Conservation (phyloP, 164 flowering plant genomes). For the Paratinospora sagittata region DNA sequence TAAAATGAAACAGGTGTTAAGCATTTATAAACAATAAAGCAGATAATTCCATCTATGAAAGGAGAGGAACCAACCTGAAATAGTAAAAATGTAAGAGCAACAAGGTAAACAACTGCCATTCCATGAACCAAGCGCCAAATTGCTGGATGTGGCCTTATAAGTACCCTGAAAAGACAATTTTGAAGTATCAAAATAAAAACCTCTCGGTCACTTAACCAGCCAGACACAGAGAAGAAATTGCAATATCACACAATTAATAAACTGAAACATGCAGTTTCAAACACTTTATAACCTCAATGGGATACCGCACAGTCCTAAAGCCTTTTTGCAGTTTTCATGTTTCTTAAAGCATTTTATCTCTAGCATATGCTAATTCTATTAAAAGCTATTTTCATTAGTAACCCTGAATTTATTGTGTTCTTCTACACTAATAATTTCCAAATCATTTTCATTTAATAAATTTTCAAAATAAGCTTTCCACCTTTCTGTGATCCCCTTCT, state of each 20-base stretch:
- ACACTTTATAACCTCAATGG: background rate
- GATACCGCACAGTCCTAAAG: background rate
- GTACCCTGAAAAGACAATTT: constrained; percentile 45
- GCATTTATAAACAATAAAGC: background rate
- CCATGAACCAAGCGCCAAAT: constrained; percentile 99
- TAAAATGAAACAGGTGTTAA: background rate
- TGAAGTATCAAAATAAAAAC: background rate
- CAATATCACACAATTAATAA: background rate
- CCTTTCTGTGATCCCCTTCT: no score
- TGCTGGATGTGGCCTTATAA: constrained; percentile 98
- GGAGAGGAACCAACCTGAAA: constrained; percentile 63
- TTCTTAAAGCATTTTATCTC: no score
- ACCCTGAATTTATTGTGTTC: no score
- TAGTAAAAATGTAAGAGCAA: constrained; percentile 90
- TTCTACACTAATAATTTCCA: no score
- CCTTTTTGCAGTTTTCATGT: no score
- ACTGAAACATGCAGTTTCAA: background rate
- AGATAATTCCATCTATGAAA: background rate
- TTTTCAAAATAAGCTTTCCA: no score
- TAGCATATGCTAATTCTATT: no score
- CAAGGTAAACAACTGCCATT: constrained; percentile 92
- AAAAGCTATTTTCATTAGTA: no score
- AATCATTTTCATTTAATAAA: no score
- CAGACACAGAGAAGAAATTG: background rate
- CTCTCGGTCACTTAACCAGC: background rate